These are phyloP conservation scores for Hypoxylon subgilvum DNA, from an alignment of 495 filamentous ascomycete genomes.

Conservation along the genomic window DNA sequence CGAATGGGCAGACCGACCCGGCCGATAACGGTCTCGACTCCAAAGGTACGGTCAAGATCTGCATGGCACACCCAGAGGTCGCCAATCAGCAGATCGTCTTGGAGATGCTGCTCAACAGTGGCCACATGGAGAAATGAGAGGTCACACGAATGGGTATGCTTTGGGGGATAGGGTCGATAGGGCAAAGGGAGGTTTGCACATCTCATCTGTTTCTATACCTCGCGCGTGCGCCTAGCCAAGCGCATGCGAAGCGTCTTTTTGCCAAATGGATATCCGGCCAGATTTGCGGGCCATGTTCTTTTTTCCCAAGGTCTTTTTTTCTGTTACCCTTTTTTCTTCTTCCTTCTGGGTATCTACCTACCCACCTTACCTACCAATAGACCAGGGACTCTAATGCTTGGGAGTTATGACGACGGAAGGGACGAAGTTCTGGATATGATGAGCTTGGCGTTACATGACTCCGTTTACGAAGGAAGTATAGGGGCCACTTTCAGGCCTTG, in stretches of 20 bases:
- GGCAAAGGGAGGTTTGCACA: constrained; percentile 11
- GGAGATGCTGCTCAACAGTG: constrained; percentile 92
- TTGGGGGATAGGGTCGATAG: too few species aligned
- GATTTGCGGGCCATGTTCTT: constrained; percentile 6
- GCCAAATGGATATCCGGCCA: constrained; percentile 28
- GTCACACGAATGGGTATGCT: constrained; percentile 11
- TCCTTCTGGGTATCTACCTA: too few species aligned
- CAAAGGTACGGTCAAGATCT: constrained; percentile 81
- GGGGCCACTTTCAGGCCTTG: too few species aligned
- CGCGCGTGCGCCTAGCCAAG: too few species aligned
- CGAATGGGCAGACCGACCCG: constrained; percentile 25
- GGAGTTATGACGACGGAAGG: constrained; percentile 7
- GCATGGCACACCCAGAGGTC: constrained; percentile 90
- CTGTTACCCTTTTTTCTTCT: too few species aligned
- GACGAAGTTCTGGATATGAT: neutral
- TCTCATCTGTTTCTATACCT: constrained; percentile 14
- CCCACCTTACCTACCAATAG: neutral
- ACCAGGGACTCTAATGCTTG: neutral
- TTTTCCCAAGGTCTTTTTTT: too few species aligned
- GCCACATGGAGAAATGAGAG: constrained; percentile 73
- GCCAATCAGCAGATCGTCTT: constrained; percentile 82
- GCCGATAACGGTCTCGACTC: constrained; percentile 44
- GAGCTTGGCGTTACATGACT: neutral
- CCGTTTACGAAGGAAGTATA: too few species aligned
- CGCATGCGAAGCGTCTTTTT: constrained; percentile 5